Evolutionary conservation across 2,329 filamentous ascomycete species (phyloP).

Genomic region (Monascus ruber): DNA sequence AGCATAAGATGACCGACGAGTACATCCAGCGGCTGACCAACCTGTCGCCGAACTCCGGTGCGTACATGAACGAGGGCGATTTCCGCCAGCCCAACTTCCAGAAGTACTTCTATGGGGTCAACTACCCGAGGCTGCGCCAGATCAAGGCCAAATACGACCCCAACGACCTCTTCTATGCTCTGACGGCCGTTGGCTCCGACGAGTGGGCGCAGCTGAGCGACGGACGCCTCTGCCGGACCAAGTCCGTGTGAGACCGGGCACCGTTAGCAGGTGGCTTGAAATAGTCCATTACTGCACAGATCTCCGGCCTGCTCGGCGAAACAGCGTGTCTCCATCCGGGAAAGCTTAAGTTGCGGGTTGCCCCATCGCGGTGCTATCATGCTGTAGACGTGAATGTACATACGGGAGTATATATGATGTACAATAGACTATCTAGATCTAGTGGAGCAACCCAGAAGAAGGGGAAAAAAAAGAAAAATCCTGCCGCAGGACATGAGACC

Average conservation of each 20-base stretch:
- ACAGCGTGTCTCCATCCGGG: no score
- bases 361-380: no score
- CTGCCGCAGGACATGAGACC: no score
- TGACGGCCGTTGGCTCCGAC: slow-evolving; percentile 43
- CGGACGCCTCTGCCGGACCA: slow-evolving; percentile 29
- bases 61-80: slow-evolving; percentile 34
- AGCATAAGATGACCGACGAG: slow-evolving; percentile 29
- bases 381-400: no score
- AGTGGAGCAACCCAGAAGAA: no score
- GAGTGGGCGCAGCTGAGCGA: slow-evolving; percentile 28
- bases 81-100: slow-evolving; percentile 31
- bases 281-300: no score
- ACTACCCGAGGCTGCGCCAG: slow-evolving; percentile 23
- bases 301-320: no score
- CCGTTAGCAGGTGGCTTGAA: no score
- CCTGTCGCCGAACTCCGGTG: slow-evolving; percentile 26
- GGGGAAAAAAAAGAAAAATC: no score
- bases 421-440: no score
- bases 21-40: slow-evolving; percentile 25
- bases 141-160: slow-evolving; percentile 36
- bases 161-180: slow-evolving; percentile 28
- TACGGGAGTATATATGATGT: no score
- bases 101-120: slow-evolving; percentile 31
- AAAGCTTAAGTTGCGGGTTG: no score
- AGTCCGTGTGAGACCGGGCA: not conserved